Conservation (phyloP, 768 basidiomycete genomes). For the Hypholoma fasciculare region DNA sequence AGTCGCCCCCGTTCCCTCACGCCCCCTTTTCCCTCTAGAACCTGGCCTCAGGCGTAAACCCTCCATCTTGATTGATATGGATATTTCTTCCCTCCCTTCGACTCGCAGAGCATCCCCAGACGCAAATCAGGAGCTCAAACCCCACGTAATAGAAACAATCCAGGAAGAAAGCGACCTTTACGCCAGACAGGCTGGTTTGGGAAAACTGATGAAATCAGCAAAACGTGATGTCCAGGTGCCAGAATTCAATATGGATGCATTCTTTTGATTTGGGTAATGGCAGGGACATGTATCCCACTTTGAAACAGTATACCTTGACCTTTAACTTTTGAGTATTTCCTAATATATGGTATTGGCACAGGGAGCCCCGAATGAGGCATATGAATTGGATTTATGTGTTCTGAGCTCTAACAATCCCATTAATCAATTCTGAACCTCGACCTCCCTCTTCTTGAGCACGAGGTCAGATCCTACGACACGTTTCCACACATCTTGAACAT, state of each 20-base stretch:
- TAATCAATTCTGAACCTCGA: slow-evolving; percentile 50
- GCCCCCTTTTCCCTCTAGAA: slow-evolving; percentile 47
- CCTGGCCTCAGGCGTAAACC: slow-evolving; percentile 60
- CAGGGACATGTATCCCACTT: neutral
- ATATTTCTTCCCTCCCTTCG: slow-evolving; percentile 61
- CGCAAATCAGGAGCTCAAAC: slow-evolving; percentile 17
- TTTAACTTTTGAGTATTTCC: neutral
- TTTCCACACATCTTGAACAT: slow-evolving; percentile 96
- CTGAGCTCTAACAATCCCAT: neutral
- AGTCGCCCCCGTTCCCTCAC: slow-evolving; percentile 16
- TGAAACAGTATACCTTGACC: neutral
- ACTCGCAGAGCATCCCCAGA: slow-evolving; percentile 56
- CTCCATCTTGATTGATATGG: slow-evolving; percentile 90
- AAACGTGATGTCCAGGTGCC: slow-evolving; percentile 84
- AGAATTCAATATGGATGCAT: slow-evolving; percentile 86
- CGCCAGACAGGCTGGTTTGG: slow-evolving; percentile 72
- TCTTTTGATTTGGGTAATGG: slow-evolving; percentile 42
- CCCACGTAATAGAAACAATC: slow-evolving; percentile 31
- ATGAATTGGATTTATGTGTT: neutral
- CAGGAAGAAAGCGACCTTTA: slow-evolving; percentile 60
- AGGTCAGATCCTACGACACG: slow-evolving; percentile 76
- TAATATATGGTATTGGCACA: slow-evolving; percentile 7
- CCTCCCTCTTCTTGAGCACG: slow-evolving; percentile 86
- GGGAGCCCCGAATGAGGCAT: slow-evolving; percentile 1
- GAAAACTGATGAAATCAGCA: slow-evolving; percentile 87